Evolutionary conservation across 179 eudicot genomes (phyloP).

Genomic region (Vitellaria paradoxa): DNA sequence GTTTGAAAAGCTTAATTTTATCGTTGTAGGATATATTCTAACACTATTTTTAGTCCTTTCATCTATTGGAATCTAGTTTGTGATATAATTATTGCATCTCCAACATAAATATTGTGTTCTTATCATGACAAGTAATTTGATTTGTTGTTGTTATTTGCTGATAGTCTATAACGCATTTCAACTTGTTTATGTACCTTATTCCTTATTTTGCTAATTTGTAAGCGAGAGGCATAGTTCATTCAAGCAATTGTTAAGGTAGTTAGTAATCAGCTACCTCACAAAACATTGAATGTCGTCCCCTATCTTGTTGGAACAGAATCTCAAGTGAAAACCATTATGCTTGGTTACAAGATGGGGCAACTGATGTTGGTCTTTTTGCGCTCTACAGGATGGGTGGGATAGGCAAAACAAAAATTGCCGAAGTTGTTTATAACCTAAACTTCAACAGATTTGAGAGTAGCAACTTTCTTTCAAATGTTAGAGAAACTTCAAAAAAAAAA

Average conservation of each 20-base stretch:
- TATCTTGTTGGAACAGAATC: neutral
- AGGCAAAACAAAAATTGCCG: neutral
- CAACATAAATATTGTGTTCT: too few species aligned
- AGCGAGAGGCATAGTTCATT: neutral
- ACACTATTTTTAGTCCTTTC: too few species aligned
- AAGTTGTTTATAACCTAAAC: neutral
- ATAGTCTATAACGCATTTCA: too few species aligned
- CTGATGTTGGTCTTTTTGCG: neutral
- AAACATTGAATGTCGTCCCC: neutral
- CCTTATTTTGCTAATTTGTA: neutral
- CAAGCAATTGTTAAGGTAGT: neutral
- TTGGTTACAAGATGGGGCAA: neutral
- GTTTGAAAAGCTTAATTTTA: too few species aligned
- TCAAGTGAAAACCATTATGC: neutral
- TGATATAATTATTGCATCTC: too few species aligned
- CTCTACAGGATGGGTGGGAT: neutral
- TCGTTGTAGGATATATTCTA: too few species aligned
- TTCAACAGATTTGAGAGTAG: constrained; percentile 3
- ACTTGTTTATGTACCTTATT: neutral
- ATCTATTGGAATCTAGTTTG: too few species aligned
- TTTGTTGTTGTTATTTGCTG: too few species aligned
- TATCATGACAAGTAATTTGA: too few species aligned
- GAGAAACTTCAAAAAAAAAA: neutral
- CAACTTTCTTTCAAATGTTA: neutral
- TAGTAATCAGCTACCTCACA: neutral